Evolutionary conservation across 305 asterid genomes (phyloP).

Genomic region (Fraxinus angustifolia): DNA sequence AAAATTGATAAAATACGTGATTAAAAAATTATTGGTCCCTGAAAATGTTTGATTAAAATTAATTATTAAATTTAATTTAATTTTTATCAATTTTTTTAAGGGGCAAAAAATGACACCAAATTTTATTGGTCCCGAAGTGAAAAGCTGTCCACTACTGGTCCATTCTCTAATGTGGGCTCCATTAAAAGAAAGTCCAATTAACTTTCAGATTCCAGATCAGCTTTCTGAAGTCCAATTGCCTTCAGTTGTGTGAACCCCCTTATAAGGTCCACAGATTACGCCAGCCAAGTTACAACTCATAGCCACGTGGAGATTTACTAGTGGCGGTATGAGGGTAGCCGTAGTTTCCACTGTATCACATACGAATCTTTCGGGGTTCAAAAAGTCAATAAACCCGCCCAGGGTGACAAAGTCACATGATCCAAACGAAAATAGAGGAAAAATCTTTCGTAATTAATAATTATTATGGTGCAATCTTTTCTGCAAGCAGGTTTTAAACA

Average conservation of each 20-base stretch:
- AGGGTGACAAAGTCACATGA: conserved; percentile 20
- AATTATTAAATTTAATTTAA: background rate
- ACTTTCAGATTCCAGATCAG: conserved; percentile 6
- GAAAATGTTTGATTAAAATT: no score
- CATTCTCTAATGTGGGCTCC: conserved; percentile 2
- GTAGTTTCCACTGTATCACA: background rate
- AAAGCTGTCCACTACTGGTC: conserved; percentile 29
- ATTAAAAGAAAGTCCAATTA: conserved; percentile 1
- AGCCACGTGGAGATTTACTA: background rate
- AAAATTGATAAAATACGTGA: background rate
- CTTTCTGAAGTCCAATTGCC: background rate
- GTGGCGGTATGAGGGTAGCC: background rate
- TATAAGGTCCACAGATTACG: background rate
- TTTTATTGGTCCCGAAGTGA: conserved; percentile 17
- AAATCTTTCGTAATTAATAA: background rate
- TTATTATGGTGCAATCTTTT: background rate
- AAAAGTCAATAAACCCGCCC: conserved; percentile 33
- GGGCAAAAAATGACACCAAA: background rate
- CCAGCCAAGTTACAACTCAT: background rate
- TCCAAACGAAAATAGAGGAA: background rate
- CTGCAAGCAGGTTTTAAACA: background rate
- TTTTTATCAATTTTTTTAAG: no score
- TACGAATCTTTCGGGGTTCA: background rate
- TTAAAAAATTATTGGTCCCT: no score
- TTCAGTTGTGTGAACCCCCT: background rate